Base-by-base conservation (phyloP, 1,284 basidiomycete species). In the Mycosarcoma mackinlayi region DNA sequence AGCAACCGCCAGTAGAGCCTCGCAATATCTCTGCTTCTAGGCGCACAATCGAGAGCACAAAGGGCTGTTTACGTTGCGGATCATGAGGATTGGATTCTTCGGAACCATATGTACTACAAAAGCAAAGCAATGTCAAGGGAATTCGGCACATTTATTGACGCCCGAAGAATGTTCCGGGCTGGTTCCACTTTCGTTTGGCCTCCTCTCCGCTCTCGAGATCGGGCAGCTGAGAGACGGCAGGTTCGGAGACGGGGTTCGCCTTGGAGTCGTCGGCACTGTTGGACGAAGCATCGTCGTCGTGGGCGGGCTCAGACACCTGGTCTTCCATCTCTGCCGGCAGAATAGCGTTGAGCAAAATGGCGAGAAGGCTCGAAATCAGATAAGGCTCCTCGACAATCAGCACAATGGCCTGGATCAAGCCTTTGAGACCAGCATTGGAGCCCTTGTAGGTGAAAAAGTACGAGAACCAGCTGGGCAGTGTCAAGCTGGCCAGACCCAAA, bases 361-460 rank as follows among this genome's bases (percentile, higher is more conserved):
- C 55, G 8, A 65, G 25, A 30, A 70, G 14, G 14, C 53, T 47
- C 25, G 62, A 57, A 41, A 70, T 70, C n/a, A 70, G 51, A 39
- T 60, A 70, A 5, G 66, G 66, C 47, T 65, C 62, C 35, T 70
- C 61, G 10, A 70, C 62, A 19, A 69, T 63, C 16, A 69, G 38
- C 24, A 69, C 66, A 16, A 68, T 46, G 7, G 65, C 59, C 44
- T 68, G 59, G 28, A 68, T 68, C n/a, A 68, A 30, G 6, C 60
- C 59, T 23, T 50, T 51, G 27, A 64, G 35, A 9, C 60, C 65
- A 0, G 37, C 31, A 23, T 68, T 68, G 25, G 31, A 24, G 0
- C 65, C 65, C 3, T 19, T 27, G 51, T 64, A 64, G 40, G 65
- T 63, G 60, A 65, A 69, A 33, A 69, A 59, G 45, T 69, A 64